Percentiles rank a stretch among this genome's conserved stretches.
These are phyloP conservation scores for Catunica adiposa DNA, from an alignment of 2,329 filamentous ascomycete species.

Conservation along the genomic window DNA sequence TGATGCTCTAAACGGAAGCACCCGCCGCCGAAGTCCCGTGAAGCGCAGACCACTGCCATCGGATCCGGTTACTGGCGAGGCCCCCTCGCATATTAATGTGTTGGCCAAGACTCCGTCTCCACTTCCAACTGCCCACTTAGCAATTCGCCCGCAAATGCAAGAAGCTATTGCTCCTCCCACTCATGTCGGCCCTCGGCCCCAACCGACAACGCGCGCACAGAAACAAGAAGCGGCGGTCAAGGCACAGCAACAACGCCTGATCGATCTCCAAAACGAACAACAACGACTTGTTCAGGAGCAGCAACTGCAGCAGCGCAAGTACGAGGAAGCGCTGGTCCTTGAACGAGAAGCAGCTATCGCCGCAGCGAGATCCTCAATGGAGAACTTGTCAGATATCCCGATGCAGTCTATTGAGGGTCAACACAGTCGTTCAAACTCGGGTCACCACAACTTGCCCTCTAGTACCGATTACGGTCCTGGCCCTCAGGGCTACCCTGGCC, in stretches of 20 bases:
- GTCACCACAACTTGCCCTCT: slow-evolving; percentile 2
- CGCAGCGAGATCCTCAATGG: slow-evolving; percentile 15
- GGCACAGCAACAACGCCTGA: slow-evolving; percentile 19
- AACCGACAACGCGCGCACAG: slow-evolving; percentile 15
- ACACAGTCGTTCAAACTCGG: background rate
- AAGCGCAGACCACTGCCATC: slow-evolving; percentile 74
- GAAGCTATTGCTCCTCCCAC: slow-evolving; percentile 10
- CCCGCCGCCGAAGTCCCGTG: slow-evolving; percentile 41
- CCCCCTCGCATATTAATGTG: slow-evolving; percentile 20
- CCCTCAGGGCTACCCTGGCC: background rate
- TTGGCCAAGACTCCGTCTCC: background rate
- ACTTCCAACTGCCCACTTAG: slow-evolving; percentile 8
- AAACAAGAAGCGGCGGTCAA: slow-evolving; percentile 11
- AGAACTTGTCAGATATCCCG: slow-evolving; percentile 13
- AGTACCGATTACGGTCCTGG: background rate
- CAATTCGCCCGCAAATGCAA: slow-evolving; percentile 13
- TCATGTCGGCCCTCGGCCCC: slow-evolving; percentile 13
- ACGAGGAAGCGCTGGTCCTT: slow-evolving; percentile 19
- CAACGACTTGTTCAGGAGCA: slow-evolving; percentile 19
- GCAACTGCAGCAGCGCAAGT: slow-evolving; percentile 23
- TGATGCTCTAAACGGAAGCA: slow-evolving; percentile 19
- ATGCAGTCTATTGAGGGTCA: slow-evolving; percentile 1
- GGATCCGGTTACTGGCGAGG: slow-evolving; percentile 49
- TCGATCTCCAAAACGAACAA: slow-evolving; percentile 18
- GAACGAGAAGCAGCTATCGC: slow-evolving; percentile 21